These are phyloP conservation scores for Neofusicoccum ribis DNA, from an alignment of 2,329 filamentous ascomycete species.

Conservation along the genomic window DNA sequence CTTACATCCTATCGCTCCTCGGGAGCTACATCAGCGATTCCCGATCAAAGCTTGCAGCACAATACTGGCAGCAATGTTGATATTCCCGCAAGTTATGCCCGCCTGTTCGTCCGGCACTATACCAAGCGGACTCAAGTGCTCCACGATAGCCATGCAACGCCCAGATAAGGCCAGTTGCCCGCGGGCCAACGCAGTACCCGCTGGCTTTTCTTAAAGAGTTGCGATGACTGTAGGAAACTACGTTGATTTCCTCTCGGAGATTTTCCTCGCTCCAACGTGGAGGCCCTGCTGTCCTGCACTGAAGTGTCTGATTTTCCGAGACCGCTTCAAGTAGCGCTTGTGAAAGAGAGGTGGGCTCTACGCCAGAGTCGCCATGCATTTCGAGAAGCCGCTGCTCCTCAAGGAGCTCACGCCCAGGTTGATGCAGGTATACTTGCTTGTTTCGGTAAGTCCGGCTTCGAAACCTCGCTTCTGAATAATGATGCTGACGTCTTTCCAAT, in stretches of 20 bases:
- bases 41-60: neutral
- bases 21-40: neutral
- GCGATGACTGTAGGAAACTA: neutral
- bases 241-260: neutral
- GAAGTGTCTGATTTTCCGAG: neutral
- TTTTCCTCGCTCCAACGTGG: neutral
- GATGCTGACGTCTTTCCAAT: neutral
- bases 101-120: neutral
- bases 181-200: neutral
- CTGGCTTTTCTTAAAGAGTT: neutral
- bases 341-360: neutral
- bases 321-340: neutral
- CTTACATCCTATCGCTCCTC: neutral
- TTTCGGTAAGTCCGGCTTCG: neutral
- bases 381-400: constrained; percentile 1
- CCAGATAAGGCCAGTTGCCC: neutral
- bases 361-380: neutral
- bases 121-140: neutral
- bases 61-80: neutral
- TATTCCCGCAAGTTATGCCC: neutral
- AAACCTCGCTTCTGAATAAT: neutral
- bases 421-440: constrained; percentile 12
- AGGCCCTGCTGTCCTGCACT: too few species aligned
- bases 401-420: constrained; percentile 6
- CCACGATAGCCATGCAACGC: neutral